Base-by-base conservation (phyloP, 371 early-diverging fungal species). In the Mucor plumbeus region DNA sequence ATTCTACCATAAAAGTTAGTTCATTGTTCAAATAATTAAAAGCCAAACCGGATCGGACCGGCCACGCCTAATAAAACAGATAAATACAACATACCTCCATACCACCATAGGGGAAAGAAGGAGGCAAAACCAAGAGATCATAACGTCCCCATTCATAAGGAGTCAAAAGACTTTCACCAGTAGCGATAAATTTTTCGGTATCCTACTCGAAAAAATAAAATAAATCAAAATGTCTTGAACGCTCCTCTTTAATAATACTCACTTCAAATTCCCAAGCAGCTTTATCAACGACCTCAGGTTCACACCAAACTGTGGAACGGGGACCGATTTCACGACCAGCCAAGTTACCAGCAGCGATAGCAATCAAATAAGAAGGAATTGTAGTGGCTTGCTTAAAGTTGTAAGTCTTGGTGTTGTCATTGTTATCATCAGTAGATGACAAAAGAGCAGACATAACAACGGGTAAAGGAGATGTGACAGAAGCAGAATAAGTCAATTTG, bases 101-200 rank as follows among this genome's bases (percentile, higher is more conserved):
- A 65, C 98, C 98, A 64, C 98, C 99, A 67, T 91, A 97, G 11
- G 97, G 96, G 91, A 86, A 97, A 63, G 84, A 91, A 50, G 87
- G 88, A n/a, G 89, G 88, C 59, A 92, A 84, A 21, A 97, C 91
- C 64, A 98, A 84, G 59, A 98, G 79, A 78, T 98, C 99, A 78
- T 97, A 98, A 65, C 93, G 89, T 33, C 97, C 97, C 99, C 99
- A 98, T 70, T 89, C 91, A 72, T 98, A 98, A 33, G 95, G 94
- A 54, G 94, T 95, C 63, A 97, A 81, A 36, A 95, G 78, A 13
- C 84, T 79, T 79, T 97, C 97, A 39, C 94, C 97, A 5, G 89
- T 91, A 59, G 80, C 78, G 65, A 98, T 88, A 69, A 95, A 97
- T 40, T 74, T 82, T 75, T 98, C 98, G 31, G 96, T 95, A 69